These are phyloP conservation scores for Ophiocordyceps sinensis DNA, from an alignment of 2,329 filamentous ascomycete genomes.

Conservation along the genomic window DNA sequence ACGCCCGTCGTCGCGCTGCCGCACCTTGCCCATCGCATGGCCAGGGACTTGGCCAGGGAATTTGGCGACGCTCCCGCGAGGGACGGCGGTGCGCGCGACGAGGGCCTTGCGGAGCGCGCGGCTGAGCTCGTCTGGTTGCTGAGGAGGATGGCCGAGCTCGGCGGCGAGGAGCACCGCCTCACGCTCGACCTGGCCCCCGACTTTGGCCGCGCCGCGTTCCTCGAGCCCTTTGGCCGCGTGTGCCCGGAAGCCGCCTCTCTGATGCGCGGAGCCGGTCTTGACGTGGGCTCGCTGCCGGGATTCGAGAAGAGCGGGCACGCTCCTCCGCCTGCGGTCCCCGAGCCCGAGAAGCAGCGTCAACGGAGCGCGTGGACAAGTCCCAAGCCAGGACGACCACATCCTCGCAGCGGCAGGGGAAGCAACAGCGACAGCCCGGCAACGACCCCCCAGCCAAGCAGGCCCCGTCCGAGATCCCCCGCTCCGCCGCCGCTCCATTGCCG, in stretches of 20 bases:
- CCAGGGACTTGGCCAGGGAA: slow-evolving; percentile 9
- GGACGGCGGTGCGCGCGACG: neutral
- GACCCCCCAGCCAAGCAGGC: no score
- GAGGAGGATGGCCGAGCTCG: slow-evolving; percentile 11
- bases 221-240: slow-evolving; percentile 12
- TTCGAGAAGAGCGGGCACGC: no score
- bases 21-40: slow-evolving; percentile 19
- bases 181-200: neutral
- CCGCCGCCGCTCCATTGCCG: no score
- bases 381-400: no score
- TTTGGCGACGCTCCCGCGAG: neutral
- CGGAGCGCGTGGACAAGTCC: no score
- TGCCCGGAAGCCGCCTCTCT: slow-evolving; percentile 11
- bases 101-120: slow-evolving; percentile 8
- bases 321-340: no score
- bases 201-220: slow-evolving; percentile 13
- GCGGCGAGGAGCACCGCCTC: neutral
- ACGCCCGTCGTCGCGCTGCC: slow-evolving; percentile 19
- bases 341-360: no score
- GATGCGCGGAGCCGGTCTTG: neutral
- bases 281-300: neutral
- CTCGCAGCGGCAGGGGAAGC: no score
- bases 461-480: no score
- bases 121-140: slow-evolving; percentile 22
- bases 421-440: no score